Percentiles rank a stretch among this genome's conserved stretches.
Conservation (phyloP, 192 early-diverging fungal species). For the Backusella macrospora region DNA sequence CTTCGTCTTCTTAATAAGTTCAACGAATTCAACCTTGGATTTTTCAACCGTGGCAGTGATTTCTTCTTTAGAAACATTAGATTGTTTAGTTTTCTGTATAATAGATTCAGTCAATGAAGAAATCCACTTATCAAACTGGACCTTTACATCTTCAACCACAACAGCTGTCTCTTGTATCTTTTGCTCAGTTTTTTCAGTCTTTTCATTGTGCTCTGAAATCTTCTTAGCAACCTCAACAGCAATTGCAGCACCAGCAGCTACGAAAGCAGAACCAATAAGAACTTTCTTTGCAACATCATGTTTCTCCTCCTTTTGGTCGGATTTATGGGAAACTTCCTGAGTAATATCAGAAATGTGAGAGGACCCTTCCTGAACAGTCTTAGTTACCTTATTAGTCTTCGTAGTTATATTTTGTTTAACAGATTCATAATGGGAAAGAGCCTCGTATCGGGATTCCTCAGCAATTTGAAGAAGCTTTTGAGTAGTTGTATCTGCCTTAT, state of each 20-base stretch:
- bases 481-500: background rate
- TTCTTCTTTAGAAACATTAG: conserved; percentile 9
- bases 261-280: conserved; percentile 8
- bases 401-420: background rate
- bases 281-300: conserved; percentile 15
- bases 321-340: background rate
- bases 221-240: conserved; percentile 1
- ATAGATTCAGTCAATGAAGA: conserved; percentile 9
- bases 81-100: background rate
- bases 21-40: background rate
- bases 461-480: conserved; percentile 14
- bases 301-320: background rate
- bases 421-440: background rate
- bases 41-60: background rate
- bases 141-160: background rate
- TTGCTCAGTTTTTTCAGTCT: background rate
- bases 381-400: background rate
- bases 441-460: conserved; percentile 8
- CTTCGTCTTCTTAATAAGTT: conserved; percentile 1
- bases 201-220: background rate
- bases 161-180: background rate
- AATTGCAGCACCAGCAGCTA: conserved; percentile 13
- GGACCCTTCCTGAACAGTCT: background rate
- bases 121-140: conserved; percentile 11
- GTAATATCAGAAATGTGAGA: background rate